Evolutionary conservation across 306 rosid genomes (phyloP), one percentile per base, ranked within the genome.

Genomic region (Acacia crassicarpa): DNA sequence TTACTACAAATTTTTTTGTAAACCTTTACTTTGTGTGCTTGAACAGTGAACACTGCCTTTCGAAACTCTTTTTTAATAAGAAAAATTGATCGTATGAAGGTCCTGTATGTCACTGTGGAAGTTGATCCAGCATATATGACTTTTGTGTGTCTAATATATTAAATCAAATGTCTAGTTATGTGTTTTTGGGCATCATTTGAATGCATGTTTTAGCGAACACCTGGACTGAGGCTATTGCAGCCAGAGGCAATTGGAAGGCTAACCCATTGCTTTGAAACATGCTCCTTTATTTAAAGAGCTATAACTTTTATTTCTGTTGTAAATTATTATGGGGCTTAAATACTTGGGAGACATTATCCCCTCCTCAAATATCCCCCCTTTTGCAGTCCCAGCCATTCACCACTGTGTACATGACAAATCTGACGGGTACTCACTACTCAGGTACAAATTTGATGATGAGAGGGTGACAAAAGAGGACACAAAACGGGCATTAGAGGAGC

Each of bases 361-460:
- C 68, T n/a, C n/a, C n/a, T n/a, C n/a, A n/a, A n/a, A n/a, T 85
- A 46, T 72, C 69, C 4, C 59, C 68, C 32, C 54, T 63, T 49
- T 45, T 51, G 61, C 43, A 16, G 59, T 79, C 58, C 72, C 67
- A 23, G 78, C 76, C 30, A 59, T 67, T 58, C 1, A n/a, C n/a
- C 56, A 51, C 22, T n/a, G 83, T 72, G 38, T 84, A 51, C 56
- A 78, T 80, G 79, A 65, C 81, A 43, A 51, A 11, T 77, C 32
- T 80, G 70, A 49, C 69, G 62, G 78, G 59, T 67, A 65, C 72
- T 73, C 80, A 96, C 97, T 67, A 65, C 76, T 75, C 80, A 96
- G 99, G 99, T 94, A 90, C 78, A 96, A 94, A 80, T 96, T 93
- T 86, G 99, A 96, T 67, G 99, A 96, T 85, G 99, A 96, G 83